phyloP scores from a whole-genome alignment of 306 rosid species.

The Sesbania bispinosa region DNA sequence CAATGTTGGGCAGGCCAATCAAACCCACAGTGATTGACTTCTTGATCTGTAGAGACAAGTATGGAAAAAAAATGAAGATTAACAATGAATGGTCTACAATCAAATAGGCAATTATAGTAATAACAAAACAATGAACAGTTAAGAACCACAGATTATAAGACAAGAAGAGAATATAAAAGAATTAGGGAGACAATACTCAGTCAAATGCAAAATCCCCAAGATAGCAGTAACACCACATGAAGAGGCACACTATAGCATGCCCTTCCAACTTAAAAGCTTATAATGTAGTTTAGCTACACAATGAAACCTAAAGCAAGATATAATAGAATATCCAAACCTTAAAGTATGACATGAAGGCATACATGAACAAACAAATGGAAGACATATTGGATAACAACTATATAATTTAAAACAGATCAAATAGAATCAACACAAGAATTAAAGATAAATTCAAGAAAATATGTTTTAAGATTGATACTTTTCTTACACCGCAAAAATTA shows the following conservation, averaged over 20 bases:
- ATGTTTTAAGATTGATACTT: no score
- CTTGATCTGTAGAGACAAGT: slow-evolving; percentile 62
- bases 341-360: no score
- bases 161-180: neutral
- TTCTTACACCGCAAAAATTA: no score
- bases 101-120: neutral
- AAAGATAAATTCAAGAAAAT: no score
- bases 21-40: slow-evolving; percentile 90
- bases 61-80: slow-evolving; percentile 4
- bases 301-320: no score
- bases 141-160: slow-evolving; percentile 6
- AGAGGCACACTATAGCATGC: neutral
- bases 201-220: neutral
- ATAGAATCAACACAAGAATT: no score
- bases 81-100: neutral
- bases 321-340: no score
- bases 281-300: neutral
- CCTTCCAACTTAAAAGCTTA: neutral
- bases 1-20: slow-evolving; percentile 94
- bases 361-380: no score
- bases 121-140: neutral
- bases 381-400: no score
- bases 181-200: neutral
- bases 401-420: no score
- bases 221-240: neutral